These are phyloP conservation scores for Aspergillus kassunensis DNA, from an alignment of 495 filamentous ascomycete species.

Conservation along the genomic window DNA sequence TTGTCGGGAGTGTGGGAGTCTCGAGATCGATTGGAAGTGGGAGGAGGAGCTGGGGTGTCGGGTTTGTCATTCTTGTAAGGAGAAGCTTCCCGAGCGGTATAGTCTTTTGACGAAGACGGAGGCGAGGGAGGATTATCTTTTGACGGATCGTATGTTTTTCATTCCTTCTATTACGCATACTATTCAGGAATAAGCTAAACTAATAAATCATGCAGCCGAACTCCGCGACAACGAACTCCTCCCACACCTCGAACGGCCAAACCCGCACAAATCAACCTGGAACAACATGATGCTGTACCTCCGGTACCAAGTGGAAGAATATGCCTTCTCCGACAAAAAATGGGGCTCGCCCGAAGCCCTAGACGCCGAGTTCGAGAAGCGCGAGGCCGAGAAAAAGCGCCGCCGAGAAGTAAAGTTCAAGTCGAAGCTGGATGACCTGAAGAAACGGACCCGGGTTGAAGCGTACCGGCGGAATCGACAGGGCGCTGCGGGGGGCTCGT, in stretches of 20 bases:
- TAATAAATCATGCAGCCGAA: slow-evolving; percentile 53
- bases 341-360: slow-evolving; percentile 84
- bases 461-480: slow-evolving; percentile 68
- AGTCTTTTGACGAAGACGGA: slow-evolving; percentile 95
- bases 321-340: slow-evolving; percentile 73
- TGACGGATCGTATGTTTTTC: slow-evolving; percentile 75
- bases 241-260: slow-evolving; percentile 82
- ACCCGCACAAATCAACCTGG: slow-evolving; percentile 93
- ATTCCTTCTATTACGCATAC: not conserved
- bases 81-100: slow-evolving; percentile 86
- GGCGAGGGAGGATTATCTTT: slow-evolving; percentile 86
- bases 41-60: slow-evolving; percentile 69
- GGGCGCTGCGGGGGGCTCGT: slow-evolving; percentile 54
- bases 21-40: slow-evolving; percentile 96
- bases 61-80: slow-evolving; percentile 77
- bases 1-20: slow-evolving; percentile 75
- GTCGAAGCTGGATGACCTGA: slow-evolving; percentile 79
- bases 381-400: slow-evolving; percentile 77
- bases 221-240: slow-evolving; percentile 79
- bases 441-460: slow-evolving; percentile 89
- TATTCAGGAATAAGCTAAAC: not conserved
- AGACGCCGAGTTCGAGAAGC: slow-evolving; percentile 82
- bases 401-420: slow-evolving; percentile 91
- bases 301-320: slow-evolving; percentile 89
- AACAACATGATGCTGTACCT: slow-evolving; percentile 98